Evolutionary conservation across 1,284 basidiomycete species (phyloP), one percentile per base, ranked within the genome.

Genomic region (Kwoniella shivajii): DNA sequence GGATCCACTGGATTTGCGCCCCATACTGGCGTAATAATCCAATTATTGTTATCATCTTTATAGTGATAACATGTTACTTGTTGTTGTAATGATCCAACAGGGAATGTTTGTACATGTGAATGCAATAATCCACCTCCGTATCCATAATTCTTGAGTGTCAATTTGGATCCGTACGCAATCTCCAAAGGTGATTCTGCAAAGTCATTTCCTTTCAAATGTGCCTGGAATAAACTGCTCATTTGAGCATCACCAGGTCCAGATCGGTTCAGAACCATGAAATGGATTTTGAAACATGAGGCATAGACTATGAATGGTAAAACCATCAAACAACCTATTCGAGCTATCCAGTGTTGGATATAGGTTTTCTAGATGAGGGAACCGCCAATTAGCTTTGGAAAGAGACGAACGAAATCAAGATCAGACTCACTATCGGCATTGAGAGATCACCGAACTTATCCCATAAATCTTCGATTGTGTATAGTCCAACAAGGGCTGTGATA

Each of bases 11-110:
- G 77, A 0, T 85, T 80, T 57, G 87, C 85, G 43, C 88, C 84
- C 92, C 92, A 96, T 3, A 82, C 82, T 2, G 92, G 92, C 2
- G 88, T 83, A 65, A 99, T 77, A 38, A 83, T 71, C 88, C 92
- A 99, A 52, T 98, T 84, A 79, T 99, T 99, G 83, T 99, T 99
- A 56, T 87, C 86, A 77, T 99, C 95, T 80, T 95, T 96, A 85
- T 99, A 98, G 81, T 99, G 95, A 78, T 99, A 99, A 80, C 95
- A 99, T 0, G 95, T 99, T 11, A 99, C 88, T 78, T 99, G 96
- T 72, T 98, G 95, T 75, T 99, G 94, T 56, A 83, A 81, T 0
- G 92, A 96, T n/a, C 94, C 95, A 16, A 86, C 82, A 0, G 96
- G 96, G 75, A 88, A 98, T 0, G 90, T 88, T 75, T 98, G 95